phyloP scores from a whole-genome alignment of 495 filamentous ascomycete species.

The Margaritispora aquatica region DNA sequence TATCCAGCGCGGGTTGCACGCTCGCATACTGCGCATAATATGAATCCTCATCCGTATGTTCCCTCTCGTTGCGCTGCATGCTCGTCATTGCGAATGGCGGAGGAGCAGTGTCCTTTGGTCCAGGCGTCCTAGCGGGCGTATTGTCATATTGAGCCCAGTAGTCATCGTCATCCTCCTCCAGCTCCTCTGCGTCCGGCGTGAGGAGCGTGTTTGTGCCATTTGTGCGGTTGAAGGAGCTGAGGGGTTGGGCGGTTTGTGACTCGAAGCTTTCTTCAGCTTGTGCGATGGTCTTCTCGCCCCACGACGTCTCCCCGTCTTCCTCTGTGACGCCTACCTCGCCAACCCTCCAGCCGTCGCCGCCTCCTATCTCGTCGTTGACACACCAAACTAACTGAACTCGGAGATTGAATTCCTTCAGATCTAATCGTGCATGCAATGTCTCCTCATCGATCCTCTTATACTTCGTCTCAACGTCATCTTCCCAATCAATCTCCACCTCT shows the following conservation, averaged over 20 bases:
- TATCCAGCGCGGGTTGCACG: constrained; percentile 89
- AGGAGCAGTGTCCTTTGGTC: constrained; percentile 48
- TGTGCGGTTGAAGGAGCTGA: constrained; percentile 6
- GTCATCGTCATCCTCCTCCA: constrained; percentile 76
- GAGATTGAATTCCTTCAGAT: constrained; percentile 48
- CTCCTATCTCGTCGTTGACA: constrained; percentile 55
- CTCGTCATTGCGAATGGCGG: constrained; percentile 30
- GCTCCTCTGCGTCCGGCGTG: constrained; percentile 28
- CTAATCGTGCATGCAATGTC: constrained; percentile 68
- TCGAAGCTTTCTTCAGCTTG: constrained; percentile 39
- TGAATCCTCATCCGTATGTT: constrained; percentile 56
- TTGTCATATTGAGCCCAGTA: constrained; percentile 96
- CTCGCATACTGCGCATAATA: constrained; percentile 86
- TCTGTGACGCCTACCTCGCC: constrained; percentile 67
- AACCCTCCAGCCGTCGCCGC: constrained; percentile 72
- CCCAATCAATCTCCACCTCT: constrained; percentile 71
- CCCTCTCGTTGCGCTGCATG: constrained; percentile 66
- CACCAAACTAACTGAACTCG: constrained; percentile 47
- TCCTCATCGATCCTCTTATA: constrained; percentile 80
- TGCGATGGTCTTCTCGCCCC: constrained; percentile 29
- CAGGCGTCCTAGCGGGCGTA: constrained; percentile 72
- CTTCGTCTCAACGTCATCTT: constrained; percentile 51
- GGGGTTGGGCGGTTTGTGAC: constrained; percentile 12
- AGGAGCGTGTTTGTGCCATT: constrained; percentile 18
- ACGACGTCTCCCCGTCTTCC: constrained; percentile 24